These are phyloP conservation scores for Carallia brachiata DNA, from an alignment of 345 rosid genomes.

Conservation along the genomic window DNA sequence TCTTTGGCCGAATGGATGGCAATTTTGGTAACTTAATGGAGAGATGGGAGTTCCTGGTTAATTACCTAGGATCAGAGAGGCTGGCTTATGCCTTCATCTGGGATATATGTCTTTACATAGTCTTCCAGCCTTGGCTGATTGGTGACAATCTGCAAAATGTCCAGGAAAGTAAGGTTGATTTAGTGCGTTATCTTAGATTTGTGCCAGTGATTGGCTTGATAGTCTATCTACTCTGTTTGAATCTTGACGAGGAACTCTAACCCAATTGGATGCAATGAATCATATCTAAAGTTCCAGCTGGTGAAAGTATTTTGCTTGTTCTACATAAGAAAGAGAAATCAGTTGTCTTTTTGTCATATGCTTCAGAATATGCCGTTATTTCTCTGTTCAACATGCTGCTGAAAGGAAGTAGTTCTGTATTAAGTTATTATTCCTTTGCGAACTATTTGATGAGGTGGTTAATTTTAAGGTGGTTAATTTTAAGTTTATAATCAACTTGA, in stretches of 20 bases:
- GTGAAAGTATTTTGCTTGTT: neutral
- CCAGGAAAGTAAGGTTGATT: slow-evolving; percentile 44
- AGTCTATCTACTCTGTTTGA: slow-evolving; percentile 62
- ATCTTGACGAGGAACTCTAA: slow-evolving; percentile 40
- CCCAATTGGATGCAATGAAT: neutral
- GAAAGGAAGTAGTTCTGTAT: too few species aligned
- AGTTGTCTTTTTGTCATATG: too few species aligned
- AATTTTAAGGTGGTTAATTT: too few species aligned
- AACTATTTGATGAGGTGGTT: too few species aligned
- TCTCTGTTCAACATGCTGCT: too few species aligned
- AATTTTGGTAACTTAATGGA: slow-evolving; percentile 57
- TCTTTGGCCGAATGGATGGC: slow-evolving; percentile 67
- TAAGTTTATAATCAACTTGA: too few species aligned
- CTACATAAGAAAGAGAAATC: neutral
- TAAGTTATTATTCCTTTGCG: too few species aligned
- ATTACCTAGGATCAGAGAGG: slow-evolving; percentile 83
- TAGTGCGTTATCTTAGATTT: slow-evolving; percentile 65
- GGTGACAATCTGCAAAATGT: slow-evolving; percentile 75
- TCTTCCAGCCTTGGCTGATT: slow-evolving; percentile 96
- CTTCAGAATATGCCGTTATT: too few species aligned
- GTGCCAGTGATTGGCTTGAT: slow-evolving; percentile 77
- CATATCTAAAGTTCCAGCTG: neutral
- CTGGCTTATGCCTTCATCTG: slow-evolving; percentile 87
- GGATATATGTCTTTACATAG: slow-evolving; percentile 74
- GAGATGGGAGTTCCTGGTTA: slow-evolving; percentile 61